Conservation (phyloP, 2,329 filamentous ascomycete genomes). For the Amesomyces nigricolor region DNA sequence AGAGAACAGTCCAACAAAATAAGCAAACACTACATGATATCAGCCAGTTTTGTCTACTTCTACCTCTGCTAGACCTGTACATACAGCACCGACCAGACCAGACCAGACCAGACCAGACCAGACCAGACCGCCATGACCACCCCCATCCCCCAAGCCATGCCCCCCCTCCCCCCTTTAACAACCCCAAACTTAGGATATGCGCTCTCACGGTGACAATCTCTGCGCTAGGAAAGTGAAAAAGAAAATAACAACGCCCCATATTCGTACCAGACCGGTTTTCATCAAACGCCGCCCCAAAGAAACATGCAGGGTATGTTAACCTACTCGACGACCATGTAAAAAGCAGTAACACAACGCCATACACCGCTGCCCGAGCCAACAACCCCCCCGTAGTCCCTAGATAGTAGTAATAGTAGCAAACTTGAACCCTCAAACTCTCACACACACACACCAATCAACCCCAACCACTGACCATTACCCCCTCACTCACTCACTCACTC, state of each 20-base stretch:
- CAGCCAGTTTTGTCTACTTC: background rate
- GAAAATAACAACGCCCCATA: background rate
- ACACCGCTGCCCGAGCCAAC: background rate
- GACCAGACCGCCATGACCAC: background rate
- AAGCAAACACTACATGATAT: too few relatives aligned
- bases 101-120: background rate
- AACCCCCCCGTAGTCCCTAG: too few relatives aligned
- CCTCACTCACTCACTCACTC: too few relatives aligned
- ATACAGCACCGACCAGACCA: background rate
- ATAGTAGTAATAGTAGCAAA: background rate
- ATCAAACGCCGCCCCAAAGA: background rate
- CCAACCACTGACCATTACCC: too few relatives aligned
- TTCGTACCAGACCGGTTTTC: background rate
- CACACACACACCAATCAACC: too few relatives aligned
- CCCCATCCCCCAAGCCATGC: background rate
- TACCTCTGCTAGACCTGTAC: too few relatives aligned
- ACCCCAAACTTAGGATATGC: background rate
- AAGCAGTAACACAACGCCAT: background rate
- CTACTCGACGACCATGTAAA: background rate
- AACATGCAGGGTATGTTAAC: constrained; percentile 20
- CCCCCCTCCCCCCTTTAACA: background rate
- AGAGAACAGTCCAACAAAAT: too few relatives aligned
- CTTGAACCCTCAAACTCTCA: background rate
- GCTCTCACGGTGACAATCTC: constrained; percentile 12
- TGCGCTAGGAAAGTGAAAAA: background rate